These are phyloP conservation scores for Lenzites betulinus DNA, from an alignment of 768 basidiomycete species.

Conservation along the genomic window DNA sequence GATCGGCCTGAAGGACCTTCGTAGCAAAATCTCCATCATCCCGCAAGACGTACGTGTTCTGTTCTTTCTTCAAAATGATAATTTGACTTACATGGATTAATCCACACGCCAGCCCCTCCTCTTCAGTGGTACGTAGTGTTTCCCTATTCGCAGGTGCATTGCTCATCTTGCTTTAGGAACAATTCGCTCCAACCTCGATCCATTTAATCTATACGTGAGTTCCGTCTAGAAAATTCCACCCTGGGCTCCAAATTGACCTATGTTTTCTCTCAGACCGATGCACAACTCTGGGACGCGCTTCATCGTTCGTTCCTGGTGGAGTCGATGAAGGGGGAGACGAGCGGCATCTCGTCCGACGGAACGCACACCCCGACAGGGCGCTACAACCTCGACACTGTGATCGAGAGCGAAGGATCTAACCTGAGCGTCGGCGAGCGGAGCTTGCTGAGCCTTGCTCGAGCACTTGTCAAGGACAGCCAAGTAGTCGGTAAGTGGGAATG, in stretches of 20 bases:
- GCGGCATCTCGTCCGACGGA: slow-evolving; percentile 7
- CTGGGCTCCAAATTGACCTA: background rate
- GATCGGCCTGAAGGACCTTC: slow-evolving; percentile 66
- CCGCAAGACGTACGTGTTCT: slow-evolving; percentile 60
- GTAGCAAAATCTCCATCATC: slow-evolving; percentile 61
- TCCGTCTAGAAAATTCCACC: background rate
- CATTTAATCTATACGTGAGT: slow-evolving; percentile 55
- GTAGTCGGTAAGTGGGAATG: slow-evolving; percentile 37
- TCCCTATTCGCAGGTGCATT: background rate
- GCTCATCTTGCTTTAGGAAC: slow-evolving; percentile 40
- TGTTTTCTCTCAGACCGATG: slow-evolving; percentile 38
- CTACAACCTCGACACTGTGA: slow-evolving; percentile 51
- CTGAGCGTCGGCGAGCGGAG: slow-evolving; percentile 50
- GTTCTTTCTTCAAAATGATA: slow-evolving; percentile 8
- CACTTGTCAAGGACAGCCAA: slow-evolving; percentile 51
- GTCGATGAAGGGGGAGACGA: slow-evolving; percentile 25
- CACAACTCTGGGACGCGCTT: slow-evolving; percentile 72
- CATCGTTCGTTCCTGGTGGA: slow-evolving; percentile 55
- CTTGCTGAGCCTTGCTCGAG: slow-evolving; percentile 54
- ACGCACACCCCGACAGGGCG: slow-evolving; percentile 32
- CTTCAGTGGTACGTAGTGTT: slow-evolving; percentile 49
- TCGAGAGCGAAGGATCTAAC: slow-evolving; percentile 57
- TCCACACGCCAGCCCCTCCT: slow-evolving; percentile 46
- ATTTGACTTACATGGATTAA: background rate
- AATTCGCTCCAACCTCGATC: slow-evolving; percentile 58